These are phyloP conservation scores for Corylus heterophylla DNA, from an alignment of 306 rosid genomes.

Conservation along the genomic window DNA sequence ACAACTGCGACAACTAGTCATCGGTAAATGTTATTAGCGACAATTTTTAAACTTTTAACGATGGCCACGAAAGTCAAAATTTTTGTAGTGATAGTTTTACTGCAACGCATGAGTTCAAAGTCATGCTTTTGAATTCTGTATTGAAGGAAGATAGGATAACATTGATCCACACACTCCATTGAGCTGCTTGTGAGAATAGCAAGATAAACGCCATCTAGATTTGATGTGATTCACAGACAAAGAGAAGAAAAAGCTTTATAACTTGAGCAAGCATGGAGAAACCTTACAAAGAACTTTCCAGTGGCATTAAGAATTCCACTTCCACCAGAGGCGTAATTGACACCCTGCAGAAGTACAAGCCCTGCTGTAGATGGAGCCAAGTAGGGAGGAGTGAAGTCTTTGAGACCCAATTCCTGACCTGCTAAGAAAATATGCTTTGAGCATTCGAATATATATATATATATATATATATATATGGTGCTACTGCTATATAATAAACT, in stretches of 20 bases:
- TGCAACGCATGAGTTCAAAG: no score
- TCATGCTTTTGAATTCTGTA: no score
- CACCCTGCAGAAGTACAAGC: slow-evolving; percentile 52
- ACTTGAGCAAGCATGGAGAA: slow-evolving; percentile 1
- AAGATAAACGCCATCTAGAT: no score
- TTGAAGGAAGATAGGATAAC: background rate
- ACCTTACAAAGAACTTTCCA: slow-evolving; percentile 57
- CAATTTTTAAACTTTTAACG: no score
- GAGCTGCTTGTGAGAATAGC: background rate
- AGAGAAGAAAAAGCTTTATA: no score
- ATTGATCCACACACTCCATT: background rate
- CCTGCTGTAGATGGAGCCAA: slow-evolving; percentile 62
- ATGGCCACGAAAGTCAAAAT: no score
- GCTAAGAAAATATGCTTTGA: slow-evolving; percentile 5
- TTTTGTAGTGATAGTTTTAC: no score
- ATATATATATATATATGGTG: no score
- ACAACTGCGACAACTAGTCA: no score
- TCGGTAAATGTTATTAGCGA: no score
- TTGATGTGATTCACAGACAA: no score
- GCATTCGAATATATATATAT: background rate
- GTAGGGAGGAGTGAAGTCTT: slow-evolving; percentile 57
- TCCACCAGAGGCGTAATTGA: slow-evolving; percentile 78
- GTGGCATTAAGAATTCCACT: slow-evolving; percentile 70
- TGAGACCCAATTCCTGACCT: slow-evolving; percentile 57
- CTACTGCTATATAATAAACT: slow-evolving; percentile 1